phyloP scores from a whole-genome alignment of 1,284 basidiomycete genomes.

The Cryptococcus amylolentus region DNA sequence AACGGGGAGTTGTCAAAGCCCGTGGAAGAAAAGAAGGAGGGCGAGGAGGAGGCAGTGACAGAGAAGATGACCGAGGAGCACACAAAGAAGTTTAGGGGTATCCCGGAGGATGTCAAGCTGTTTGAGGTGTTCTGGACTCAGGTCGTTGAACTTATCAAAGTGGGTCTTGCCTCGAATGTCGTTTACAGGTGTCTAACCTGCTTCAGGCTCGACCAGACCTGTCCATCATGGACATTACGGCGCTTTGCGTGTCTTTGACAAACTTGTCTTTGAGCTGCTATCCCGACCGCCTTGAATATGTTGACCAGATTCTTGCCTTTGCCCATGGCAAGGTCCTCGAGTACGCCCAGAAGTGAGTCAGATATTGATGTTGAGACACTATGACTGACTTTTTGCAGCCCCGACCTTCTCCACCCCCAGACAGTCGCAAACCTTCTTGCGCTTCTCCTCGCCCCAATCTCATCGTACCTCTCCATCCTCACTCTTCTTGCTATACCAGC shows the following conservation, averaged over 20 bases:
- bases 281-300: constrained; percentile 88
- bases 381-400: constrained; percentile 51
- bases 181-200: constrained; percentile 2
- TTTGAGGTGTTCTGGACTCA: constrained; percentile 98
- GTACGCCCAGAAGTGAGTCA: constrained; percentile 66
- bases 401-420: constrained; percentile 79
- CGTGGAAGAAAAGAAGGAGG: constrained; percentile 17
- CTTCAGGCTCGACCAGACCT: constrained; percentile 86
- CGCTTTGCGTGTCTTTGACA: constrained; percentile 84
- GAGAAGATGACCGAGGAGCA: constrained; percentile 20
- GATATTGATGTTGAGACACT: too few species aligned
- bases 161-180: constrained; percentile 37
- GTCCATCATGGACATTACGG: constrained; percentile 91
- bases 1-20: constrained; percentile 7
- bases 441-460: constrained; percentile 84
- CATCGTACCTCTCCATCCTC: constrained; percentile 87
- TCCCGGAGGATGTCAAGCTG: constrained; percentile 84
- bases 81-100: constrained; percentile 67
- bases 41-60: constrained; percentile 5
- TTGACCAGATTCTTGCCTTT: constrained; percentile 87
- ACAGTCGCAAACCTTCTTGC: constrained; percentile 85
- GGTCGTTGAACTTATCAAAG: constrained; percentile 94
- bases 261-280: constrained; percentile 93
- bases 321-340: constrained; percentile 80
- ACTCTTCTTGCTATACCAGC: constrained; percentile 87